Conservation (phyloP, 225 moss, liverwort and hornwort genomes). For the Sphagnum contortum region DNA sequence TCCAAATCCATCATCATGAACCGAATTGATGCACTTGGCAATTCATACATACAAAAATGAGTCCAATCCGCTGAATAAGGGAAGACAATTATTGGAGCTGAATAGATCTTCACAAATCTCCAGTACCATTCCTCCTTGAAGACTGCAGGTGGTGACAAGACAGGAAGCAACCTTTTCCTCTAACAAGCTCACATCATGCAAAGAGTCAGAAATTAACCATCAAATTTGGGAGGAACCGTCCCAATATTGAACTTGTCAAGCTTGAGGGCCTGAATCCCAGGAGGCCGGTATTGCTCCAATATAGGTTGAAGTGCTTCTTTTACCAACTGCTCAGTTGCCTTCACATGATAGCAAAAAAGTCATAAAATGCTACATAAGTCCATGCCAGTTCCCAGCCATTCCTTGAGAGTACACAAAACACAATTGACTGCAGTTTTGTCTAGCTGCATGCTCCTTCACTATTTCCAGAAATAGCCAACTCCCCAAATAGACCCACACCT, state of each 20-base stretch:
- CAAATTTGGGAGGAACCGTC: slow-evolving; percentile 76
- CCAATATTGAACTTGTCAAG: slow-evolving; percentile 77
- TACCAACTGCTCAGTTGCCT: slow-evolving; percentile 75
- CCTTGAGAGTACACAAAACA: no score
- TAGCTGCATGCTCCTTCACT: neutral
- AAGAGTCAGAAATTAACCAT: slow-evolving; percentile 33
- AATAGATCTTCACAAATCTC: no score
- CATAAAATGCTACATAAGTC: neutral
- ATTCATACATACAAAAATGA: neutral
- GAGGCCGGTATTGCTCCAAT: slow-evolving; percentile 66
- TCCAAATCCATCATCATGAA: slow-evolving; percentile 3
- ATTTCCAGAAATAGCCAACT: neutral
- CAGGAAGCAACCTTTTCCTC: neutral
- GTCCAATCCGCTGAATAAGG: no score
- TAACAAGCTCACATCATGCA: neutral
- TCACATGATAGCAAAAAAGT: slow-evolving; percentile 4
- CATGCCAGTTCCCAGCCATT: neutral
- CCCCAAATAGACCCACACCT: slow-evolving; percentile 5
- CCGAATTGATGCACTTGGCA: slow-evolving; percentile 62
- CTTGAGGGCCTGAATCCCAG: slow-evolving; percentile 55
- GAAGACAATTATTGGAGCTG: neutral
- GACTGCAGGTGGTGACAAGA: no score
- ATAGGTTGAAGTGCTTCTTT: slow-evolving; percentile 72
- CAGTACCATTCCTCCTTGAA: no score
- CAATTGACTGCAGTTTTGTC: no score